Base-by-base conservation (phyloP, 2,329 filamentous ascomycete species). In the Colletotrichum liaoningense region DNA sequence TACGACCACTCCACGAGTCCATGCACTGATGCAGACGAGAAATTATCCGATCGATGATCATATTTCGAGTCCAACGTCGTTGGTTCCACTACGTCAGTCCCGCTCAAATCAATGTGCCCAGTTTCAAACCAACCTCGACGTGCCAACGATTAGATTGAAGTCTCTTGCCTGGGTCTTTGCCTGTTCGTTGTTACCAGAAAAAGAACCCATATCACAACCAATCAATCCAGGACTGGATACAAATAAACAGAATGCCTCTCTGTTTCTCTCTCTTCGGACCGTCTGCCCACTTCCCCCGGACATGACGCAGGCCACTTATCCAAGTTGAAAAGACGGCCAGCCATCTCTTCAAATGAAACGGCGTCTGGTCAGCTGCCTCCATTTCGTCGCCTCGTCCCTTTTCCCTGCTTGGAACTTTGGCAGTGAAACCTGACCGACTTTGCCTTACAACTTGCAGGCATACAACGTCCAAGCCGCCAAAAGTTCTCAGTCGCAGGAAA, bases 81-180 rank as follows among this genome's bases (percentile, higher is more conserved):
- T 33, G 65, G 66, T 69, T 58, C 65, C 65, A 72, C 65, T 24
- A 46, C 16, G 35, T 58, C 24, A 56, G 26, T 69, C 58, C 42
- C 49, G 52, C 46, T 38, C 54, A 63, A 58, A 54, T 69, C 69
- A 52, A 54, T 12, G 57, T 69, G 69, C 38, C 59, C 42, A 33
- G 66, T 69, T 69, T 63, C 49, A 56, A 26, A 42, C 49, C 49
- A 49, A 72, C 63, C 19, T 38, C 57, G n/a, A 56, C 65, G 64
- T 68, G 54, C 54, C 28, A 54, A 11, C 69, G 57, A 26, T 57
- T 72, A 57, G 57, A 63, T 68, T 72, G 64, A 28, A 56, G 46
- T 26, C 46, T 28, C 9, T 22, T 35, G 49, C 26, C 64, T 46
- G 16, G 56, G 64, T 58, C 52, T 49, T 33, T 60, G 68, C 56